Conservation (phyloP, 805 yeast species). For the Saturnispora quitensis region DNA sequence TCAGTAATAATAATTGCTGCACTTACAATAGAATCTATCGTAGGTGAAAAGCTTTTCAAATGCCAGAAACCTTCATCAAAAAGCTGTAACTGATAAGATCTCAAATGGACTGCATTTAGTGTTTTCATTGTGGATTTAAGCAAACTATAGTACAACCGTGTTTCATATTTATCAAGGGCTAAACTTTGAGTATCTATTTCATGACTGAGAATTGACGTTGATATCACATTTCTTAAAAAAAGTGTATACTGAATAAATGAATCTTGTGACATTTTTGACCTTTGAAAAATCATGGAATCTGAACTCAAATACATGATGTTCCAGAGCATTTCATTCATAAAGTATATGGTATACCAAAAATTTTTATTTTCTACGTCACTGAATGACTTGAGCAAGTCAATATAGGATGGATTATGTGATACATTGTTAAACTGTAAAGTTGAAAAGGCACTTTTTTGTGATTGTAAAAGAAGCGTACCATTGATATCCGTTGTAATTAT, state of each 20-base stretch:
- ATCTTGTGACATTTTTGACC: conserved; percentile 12
- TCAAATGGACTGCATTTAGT: conserved; percentile 53
- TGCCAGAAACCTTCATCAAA: conserved; percentile 50
- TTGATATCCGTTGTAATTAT: not conserved
- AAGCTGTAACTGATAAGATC: conserved; percentile 53
- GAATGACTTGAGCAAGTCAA: not conserved
- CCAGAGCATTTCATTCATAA: not conserved
- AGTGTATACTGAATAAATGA: conserved; percentile 34
- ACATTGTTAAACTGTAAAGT: not conserved
- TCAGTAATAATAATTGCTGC: conserved; percentile 16
- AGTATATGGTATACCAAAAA: not conserved
- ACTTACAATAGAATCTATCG: conserved; percentile 15
- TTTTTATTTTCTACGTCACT: not conserved
- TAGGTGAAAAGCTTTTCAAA: conserved; percentile 16
- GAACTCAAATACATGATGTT: conserved; percentile 2
- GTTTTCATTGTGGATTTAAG: conserved; percentile 34
- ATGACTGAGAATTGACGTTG: conserved; percentile 28
- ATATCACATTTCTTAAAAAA: conserved; percentile 43
- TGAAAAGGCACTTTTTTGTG: not conserved
- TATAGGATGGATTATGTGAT: not conserved
- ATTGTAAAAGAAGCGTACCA: not conserved
- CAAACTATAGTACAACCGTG: conserved; percentile 17
- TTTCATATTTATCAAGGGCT: conserved; percentile 1
- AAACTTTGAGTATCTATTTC: not conserved
- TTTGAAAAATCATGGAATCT: not conserved